These are phyloP conservation scores for Chlorella sp. DNA, from an alignment of 139 green algal species.

Conservation along the genomic window DNA sequence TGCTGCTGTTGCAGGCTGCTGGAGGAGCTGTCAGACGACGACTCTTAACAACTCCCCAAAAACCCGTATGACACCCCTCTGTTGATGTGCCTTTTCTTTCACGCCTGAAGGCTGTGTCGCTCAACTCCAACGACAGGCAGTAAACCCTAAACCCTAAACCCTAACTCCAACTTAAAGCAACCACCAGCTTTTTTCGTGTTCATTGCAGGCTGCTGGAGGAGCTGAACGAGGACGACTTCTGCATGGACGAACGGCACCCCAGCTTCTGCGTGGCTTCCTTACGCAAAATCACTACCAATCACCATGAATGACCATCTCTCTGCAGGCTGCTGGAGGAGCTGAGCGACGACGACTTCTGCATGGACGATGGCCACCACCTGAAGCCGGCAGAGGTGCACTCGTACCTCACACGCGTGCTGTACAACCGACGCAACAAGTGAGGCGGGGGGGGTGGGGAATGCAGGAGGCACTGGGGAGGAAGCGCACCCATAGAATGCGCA, in stretches of 20 bases:
- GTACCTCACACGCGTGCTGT: constrained; percentile 96
- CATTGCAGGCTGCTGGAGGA: constrained; percentile 87
- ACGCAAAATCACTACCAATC: no score
- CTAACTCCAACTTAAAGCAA: no score
- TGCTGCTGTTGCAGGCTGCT: neutral
- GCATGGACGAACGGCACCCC: no score
- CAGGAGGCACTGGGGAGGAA: neutral
- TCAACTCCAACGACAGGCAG: no score
- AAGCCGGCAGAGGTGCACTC: constrained; percentile 81
- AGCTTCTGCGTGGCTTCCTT: no score
- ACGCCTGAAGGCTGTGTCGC: no score
- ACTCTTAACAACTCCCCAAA: no score
- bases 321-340: constrained; percentile 91
- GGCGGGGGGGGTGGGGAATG: neutral
- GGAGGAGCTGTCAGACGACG: no score
- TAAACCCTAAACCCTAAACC: no score
- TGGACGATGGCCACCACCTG: constrained; percentile 88
- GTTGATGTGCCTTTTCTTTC: no score
- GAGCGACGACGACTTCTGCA: constrained; percentile 86
- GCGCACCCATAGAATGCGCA: neutral
- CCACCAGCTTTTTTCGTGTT: no score
- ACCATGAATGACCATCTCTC: neutral
- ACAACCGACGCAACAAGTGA: constrained; percentile 91
- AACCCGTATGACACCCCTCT: no score
- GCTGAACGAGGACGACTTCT: constrained; percentile 87